A percentile compares a stretch with the other conserved stretches of the same genome.
Evolutionary conservation across 2,329 filamentous ascomycete species (phyloP).

Genomic region (Akanthomyces lecanii): DNA sequence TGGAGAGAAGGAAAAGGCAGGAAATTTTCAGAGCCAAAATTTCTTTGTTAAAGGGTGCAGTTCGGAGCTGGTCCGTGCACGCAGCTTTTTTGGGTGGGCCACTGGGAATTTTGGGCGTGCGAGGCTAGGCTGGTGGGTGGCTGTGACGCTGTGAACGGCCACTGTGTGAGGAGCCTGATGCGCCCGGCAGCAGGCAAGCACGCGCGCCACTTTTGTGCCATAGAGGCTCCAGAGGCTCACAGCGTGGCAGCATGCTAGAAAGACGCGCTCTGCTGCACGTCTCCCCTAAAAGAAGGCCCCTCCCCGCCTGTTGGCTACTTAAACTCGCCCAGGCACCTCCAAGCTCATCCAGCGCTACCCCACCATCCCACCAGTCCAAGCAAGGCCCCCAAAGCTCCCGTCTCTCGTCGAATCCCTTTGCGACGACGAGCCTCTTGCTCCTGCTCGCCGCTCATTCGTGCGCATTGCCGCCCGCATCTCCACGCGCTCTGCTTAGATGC

Average conservation of each 20-base stretch:
- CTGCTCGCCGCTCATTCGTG: not conserved
- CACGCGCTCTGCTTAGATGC: not conserved
- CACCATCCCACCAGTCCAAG: conserved; percentile 13
- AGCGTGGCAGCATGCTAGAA: not conserved
- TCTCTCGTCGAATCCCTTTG: not conserved
- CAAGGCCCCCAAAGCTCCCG: conserved; percentile 5
- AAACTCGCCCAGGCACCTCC: not conserved
- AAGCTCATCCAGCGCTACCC: conserved; percentile 2
- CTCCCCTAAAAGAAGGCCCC: not conserved
- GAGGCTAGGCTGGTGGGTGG: too few relatives aligned
- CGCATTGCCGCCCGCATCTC: not conserved
- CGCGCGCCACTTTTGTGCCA: not conserved
- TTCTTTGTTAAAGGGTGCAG: conserved; percentile 5
- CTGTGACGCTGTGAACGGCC: too few relatives aligned
- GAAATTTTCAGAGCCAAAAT: conserved; percentile 13
- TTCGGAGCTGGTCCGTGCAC: conserved; percentile 14
- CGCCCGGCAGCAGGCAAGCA: not conserved
- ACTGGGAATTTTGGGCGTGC: too few relatives aligned
- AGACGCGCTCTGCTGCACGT: not conserved
- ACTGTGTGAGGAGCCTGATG: too few relatives aligned
- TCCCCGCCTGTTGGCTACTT: not conserved
- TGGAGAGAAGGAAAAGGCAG: not conserved
- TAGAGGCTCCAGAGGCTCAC: not conserved
- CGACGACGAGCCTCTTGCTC: not conserved
- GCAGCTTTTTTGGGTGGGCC: not conserved